Evolutionary conservation across 1,284 basidiomycete genomes (phyloP).

Genomic region (Tilletia setariae): DNA sequence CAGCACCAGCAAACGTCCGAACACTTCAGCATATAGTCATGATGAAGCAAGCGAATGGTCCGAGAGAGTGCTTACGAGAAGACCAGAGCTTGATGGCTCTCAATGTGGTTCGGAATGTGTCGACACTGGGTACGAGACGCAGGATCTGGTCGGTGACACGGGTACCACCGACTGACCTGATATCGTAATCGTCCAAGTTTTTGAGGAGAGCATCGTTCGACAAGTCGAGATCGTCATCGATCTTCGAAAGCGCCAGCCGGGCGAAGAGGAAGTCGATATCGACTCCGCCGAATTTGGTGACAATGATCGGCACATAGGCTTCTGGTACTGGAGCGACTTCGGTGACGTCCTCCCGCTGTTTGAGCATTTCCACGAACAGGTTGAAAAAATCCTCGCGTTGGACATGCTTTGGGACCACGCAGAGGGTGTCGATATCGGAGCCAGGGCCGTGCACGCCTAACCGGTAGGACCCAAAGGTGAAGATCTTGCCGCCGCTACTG

Average conservation of each 20-base stretch:
- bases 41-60: neutral
- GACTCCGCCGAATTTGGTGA: slow-evolving; percentile 83
- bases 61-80: slow-evolving; percentile 66
- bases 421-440: slow-evolving; percentile 96
- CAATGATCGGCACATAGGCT: slow-evolving; percentile 93
- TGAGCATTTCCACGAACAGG: slow-evolving; percentile 83
- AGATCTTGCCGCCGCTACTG: slow-evolving; percentile 93
- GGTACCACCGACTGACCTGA: slow-evolving; percentile 90
- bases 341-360: slow-evolving; percentile 76
- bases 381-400: slow-evolving; percentile 93
- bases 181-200: slow-evolving; percentile 89
- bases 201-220: slow-evolving; percentile 86
- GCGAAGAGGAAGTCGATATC: slow-evolving; percentile 94
- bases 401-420: slow-evolving; percentile 94
- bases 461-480: slow-evolving; percentile 81
- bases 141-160: slow-evolving; percentile 95
- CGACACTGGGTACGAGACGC: slow-evolving; percentile 87
- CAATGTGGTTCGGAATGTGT: slow-evolving; percentile 88
- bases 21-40: neutral
- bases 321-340: slow-evolving; percentile 92
- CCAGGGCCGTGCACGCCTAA: slow-evolving; percentile 95
- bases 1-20: slow-evolving; percentile 23
- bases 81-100: slow-evolving; percentile 98
- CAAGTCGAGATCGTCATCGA: slow-evolving; percentile 85
- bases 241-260: slow-evolving; percentile 72